These are phyloP conservation scores for Fusarium siculi DNA, from an alignment of 2,329 filamentous ascomycete genomes.

Conservation along the genomic window DNA sequence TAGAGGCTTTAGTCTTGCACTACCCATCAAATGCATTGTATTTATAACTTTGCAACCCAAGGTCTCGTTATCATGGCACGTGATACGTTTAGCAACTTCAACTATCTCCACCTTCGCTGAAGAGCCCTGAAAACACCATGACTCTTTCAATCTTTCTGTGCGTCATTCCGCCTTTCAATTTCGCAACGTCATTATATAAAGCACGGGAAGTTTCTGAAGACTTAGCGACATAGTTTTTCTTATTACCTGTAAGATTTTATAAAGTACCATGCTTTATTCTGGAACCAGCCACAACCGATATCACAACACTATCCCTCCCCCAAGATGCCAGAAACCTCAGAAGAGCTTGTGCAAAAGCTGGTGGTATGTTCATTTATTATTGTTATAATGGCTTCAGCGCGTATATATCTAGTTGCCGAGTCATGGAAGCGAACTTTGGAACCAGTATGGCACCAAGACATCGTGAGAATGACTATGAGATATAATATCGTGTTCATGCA, in stretches of 20 bases:
- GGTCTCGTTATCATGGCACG: conserved; percentile 11
- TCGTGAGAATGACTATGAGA: background rate
- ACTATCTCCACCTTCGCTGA: conserved; percentile 21
- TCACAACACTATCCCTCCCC: conserved; percentile 21
- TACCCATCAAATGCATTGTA: background rate
- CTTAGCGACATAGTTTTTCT: background rate
- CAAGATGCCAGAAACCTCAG: conserved; percentile 41
- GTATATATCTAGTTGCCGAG: background rate
- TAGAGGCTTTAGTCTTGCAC: background rate
- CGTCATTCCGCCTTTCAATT: conserved; percentile 25
- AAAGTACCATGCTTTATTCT: conserved; percentile 38
- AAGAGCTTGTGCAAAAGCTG: conserved; percentile 42
- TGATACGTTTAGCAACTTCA: conserved; percentile 21
- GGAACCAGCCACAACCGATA: conserved; percentile 16
- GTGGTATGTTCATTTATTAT: conserved; percentile 42
- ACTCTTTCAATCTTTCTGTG: conserved; percentile 26
- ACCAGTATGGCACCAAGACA: conserved; percentile 3
- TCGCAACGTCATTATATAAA: conserved; percentile 6
- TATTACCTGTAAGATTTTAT: background rate
- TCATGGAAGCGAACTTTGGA: background rate
- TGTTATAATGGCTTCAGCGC: background rate
- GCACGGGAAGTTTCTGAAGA: background rate
- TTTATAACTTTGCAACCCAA: background rate
- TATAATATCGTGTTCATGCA: background rate
- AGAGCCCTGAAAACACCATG: conserved; percentile 25